Evolutionary conservation across 208 protist genomes (phyloP), one percentile per base, ranked within the genome.

Genomic region (Trypanosoma avium): DNA sequence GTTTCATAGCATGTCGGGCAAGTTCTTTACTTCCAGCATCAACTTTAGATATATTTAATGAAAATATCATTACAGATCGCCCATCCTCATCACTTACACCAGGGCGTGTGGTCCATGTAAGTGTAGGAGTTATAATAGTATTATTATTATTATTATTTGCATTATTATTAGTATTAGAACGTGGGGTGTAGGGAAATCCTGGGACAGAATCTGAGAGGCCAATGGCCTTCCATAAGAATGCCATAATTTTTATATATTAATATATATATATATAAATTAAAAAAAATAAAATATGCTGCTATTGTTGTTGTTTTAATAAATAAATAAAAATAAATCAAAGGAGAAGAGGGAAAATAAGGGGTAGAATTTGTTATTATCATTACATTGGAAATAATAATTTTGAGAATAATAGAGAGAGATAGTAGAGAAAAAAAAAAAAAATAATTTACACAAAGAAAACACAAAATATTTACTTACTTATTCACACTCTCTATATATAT

Each of bases 191-290:
- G 19, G 82, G 81, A 59, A 94, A 94, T 21, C 85, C 82, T 29
- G 88, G 88, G 24, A 94, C 76, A 32, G 74, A 56, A 27, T 76
- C 77, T 0, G 62, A 64, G 13, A 94, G 61, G 1, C 88, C 85
- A 21, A 94, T 82, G 6, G 84, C 86, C 56, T 88, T 90, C 61
- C 63, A 73, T 10, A 94, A 47, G 61, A 92, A 94, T 0, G 81
- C 62, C 85, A 92, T 94, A 3, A 8, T 4, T 45, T 9, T 12
- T 4, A 12, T 35, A 46, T 43, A 35, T 62, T 15, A 12, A 48
- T 21, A 38, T 32, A 35, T 48, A 13, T 35, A 17, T 17, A 19
- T 27, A 26, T 27, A 45, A 36, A 4, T 38, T 6, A 56, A n/a
- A n/a, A n/a, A n/a, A n/a, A n/a, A n/a, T n/a, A n/a, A n/a, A n/a